Evolutionary conservation across 1,284 basidiomycete genomes (phyloP).

Genomic region (Trichosporon coremiiforme): DNA sequence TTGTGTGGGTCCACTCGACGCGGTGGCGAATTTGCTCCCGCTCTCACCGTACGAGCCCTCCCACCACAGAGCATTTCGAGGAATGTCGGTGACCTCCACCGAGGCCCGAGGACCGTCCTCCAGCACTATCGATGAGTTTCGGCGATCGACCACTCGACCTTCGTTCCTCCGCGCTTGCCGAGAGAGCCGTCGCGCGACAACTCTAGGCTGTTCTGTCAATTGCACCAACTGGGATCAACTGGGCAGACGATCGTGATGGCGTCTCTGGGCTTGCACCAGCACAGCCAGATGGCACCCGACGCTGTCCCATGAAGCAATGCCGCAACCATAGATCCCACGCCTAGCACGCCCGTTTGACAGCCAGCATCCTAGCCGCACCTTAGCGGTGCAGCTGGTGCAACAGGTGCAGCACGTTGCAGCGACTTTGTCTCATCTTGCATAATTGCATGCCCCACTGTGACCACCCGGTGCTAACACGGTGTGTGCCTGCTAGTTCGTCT

Average conservation of each 20-base stretch:
- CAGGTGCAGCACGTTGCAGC: too few relatives aligned
- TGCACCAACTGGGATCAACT: not conserved
- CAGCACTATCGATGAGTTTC: not conserved
- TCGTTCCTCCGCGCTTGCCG: not conserved
- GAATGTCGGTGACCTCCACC: slow-evolving; percentile 1
- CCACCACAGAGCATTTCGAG: not conserved
- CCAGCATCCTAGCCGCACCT: not conserved
- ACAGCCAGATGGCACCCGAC: not conserved
- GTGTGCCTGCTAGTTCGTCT: not conserved
- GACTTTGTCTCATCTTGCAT: not conserved
- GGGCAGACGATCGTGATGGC: not conserved
- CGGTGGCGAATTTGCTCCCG: slow-evolving; percentile 17
- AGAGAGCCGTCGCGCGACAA: not conserved
- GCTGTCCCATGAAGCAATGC: not conserved
- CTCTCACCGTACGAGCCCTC: too few relatives aligned
- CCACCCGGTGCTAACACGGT: not conserved
- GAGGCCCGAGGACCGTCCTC: too few relatives aligned
- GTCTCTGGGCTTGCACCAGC: too few relatives aligned
- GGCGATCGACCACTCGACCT: not conserved
- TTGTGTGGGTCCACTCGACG: not conserved
- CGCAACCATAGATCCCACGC: not conserved
- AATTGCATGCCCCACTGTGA: not conserved
- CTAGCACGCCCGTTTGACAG: not conserved
- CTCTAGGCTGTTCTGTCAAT: not conserved
- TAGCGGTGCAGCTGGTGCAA: not conserved